Conservation (phyloP, 2,329 filamentous ascomycete species). For the Pseudogymnoascus sp. region DNA sequence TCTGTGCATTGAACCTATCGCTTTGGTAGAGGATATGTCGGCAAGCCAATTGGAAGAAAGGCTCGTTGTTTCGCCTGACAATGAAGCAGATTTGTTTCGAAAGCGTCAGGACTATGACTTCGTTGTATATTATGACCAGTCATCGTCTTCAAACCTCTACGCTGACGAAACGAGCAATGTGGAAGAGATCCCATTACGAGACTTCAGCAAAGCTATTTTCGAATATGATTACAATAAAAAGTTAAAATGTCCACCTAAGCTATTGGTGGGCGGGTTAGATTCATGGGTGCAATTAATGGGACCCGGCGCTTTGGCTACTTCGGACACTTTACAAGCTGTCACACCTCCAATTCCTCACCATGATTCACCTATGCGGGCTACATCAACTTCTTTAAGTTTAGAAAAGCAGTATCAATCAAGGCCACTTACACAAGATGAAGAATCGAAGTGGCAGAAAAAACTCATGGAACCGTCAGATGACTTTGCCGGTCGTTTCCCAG, state of each 20-base stretch:
- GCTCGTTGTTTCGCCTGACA: constrained; percentile 62
- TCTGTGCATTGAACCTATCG: constrained; percentile 84
- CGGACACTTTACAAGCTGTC: constrained; percentile 36
- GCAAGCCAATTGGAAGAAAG: constrained; percentile 58
- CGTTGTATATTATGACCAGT: constrained; percentile 83
- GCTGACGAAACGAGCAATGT: constrained; percentile 36
- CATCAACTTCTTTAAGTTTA: constrained; percentile 12
- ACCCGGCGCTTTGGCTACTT: constrained; percentile 40
- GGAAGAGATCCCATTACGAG: constrained; percentile 52
- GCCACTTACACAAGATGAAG: constrained; percentile 73
- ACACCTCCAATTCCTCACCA: constrained; percentile 5
- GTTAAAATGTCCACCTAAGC: constrained; percentile 64
- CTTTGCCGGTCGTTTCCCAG: constrained; percentile 75
- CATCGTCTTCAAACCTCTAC: constrained; percentile 36
- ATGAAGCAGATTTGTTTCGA: constrained; percentile 70
- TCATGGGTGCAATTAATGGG: constrained; percentile 86
- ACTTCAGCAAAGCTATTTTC: constrained; percentile 70
- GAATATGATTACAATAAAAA: constrained; percentile 78
- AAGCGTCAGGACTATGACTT: constrained; percentile 71
- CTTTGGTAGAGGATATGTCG: constrained; percentile 60
- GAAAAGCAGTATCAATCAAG: constrained; percentile 44
- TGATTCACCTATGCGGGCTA: constrained; percentile 1
- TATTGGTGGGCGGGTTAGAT: constrained; percentile 75
- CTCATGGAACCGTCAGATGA: constrained; percentile 71
- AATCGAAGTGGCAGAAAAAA: constrained; percentile 71